Evolutionary conservation across 331 rosid species (phyloP).

Genomic region (Telfairia occidentalis): DNA sequence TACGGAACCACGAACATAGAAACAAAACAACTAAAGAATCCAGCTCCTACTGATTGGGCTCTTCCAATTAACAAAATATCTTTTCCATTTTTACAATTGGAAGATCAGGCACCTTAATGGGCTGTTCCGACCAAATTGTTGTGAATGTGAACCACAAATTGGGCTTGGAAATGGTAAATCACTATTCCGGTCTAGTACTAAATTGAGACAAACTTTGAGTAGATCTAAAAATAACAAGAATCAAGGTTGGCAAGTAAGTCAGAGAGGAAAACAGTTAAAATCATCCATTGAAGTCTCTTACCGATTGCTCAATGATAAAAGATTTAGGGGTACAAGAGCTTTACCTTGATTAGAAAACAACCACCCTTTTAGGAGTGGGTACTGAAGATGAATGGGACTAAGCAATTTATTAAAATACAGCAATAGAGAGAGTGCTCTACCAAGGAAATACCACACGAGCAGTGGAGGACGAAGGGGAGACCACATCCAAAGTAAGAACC

Average conservation of each 20-base stretch:
- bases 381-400: neutral
- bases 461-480: neutral
- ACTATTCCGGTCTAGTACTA: neutral
- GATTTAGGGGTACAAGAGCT: neutral
- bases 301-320: neutral
- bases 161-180: neutral
- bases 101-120: neutral
- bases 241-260: too few relatives aligned
- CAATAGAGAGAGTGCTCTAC: neutral
- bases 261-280: too few relatives aligned
- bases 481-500: conserved; percentile 1
- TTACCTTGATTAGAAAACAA: neutral
- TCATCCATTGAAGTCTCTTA: too few relatives aligned
- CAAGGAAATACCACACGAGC: neutral
- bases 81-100: neutral
- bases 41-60: neutral
- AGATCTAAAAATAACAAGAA: neutral
- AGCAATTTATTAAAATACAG: neutral
- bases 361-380: neutral
- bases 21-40: neutral
- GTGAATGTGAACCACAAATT: neutral
- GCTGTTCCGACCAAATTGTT: neutral
- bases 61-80: too few relatives aligned
- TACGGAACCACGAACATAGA: neutral
- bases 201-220: neutral